Evolutionary conservation across 192 early-diverging fungal species (phyloP).

Genomic region (Podila horticola): DNA sequence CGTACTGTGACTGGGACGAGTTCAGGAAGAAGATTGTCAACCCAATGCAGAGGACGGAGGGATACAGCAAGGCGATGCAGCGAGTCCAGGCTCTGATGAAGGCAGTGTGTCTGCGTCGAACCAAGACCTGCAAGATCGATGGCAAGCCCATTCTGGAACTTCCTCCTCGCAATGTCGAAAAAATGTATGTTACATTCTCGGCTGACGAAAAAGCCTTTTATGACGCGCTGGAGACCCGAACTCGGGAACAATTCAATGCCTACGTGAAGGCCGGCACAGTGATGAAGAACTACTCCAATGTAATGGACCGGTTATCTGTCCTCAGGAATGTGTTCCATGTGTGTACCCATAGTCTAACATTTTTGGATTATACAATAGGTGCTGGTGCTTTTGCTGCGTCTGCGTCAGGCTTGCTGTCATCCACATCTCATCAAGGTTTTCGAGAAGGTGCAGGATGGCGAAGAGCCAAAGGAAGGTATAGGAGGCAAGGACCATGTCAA

Average conservation of each 20-base stretch:
- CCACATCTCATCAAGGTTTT: constrained; percentile 56
- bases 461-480: background rate
- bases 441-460: constrained; percentile 17
- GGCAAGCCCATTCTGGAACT: constrained; percentile 73
- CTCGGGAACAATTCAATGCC: constrained; percentile 54
- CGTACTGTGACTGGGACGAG: constrained; percentile 58
- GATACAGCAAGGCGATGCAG: constrained; percentile 54
- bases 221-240: constrained; percentile 43
- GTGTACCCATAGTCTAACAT: background rate
- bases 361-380: constrained; percentile 32
- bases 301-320: constrained; percentile 10
- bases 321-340: background rate
- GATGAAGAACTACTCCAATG: constrained; percentile 64
- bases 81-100: constrained; percentile 68
- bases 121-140: constrained; percentile 70
- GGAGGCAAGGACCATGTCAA: constrained; percentile 12
- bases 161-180: constrained; percentile 60
- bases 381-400: constrained; percentile 55
- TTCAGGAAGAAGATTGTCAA: constrained; percentile 62
- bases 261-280: constrained; percentile 60
- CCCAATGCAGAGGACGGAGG: constrained; percentile 51
- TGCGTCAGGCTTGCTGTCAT: constrained; percentile 65
- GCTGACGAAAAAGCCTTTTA: constrained; percentile 70
- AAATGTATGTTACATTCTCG: constrained; percentile 58
- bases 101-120: constrained; percentile 73